Conservation (phyloP, 805 yeast genomes). For the Pachysolen tannophilus region DNA sequence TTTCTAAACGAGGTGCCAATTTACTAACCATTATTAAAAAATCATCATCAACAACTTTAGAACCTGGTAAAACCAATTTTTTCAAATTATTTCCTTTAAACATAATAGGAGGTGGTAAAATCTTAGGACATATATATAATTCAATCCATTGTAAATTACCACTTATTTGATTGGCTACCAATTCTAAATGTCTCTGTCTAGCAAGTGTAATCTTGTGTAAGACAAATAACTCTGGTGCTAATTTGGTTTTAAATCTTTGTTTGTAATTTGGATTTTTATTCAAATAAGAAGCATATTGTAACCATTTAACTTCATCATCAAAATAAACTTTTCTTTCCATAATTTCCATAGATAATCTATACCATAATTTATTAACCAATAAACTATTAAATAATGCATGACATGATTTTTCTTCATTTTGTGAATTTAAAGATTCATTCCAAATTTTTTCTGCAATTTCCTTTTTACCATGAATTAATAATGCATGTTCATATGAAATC, state of each 20-base stretch:
- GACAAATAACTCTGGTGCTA: constrained; percentile 36
- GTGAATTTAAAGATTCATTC: constrained; percentile 13
- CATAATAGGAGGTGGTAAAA: constrained; percentile 47
- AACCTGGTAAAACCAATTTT: constrained; percentile 64
- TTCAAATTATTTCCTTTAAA: constrained; percentile 33
- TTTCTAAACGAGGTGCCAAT: constrained; percentile 49
- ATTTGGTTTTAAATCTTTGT: constrained; percentile 2
- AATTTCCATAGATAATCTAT: constrained; percentile 43
- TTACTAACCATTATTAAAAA: constrained; percentile 44
- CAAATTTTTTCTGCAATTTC: constrained; percentile 37
- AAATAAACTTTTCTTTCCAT: constrained; percentile 52
- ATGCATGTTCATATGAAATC: constrained; percentile 58
- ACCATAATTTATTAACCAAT: constrained; percentile 63
- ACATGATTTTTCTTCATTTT: constrained; percentile 9
- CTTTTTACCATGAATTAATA: constrained; percentile 52
- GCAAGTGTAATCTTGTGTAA: constrained; percentile 57
- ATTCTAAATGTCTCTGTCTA: constrained; percentile 45
- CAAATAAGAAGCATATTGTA: constrained; percentile 23
- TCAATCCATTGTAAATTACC: constrained; percentile 60
- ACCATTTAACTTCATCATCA: constrained; percentile 36
- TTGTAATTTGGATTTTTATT: constrained; percentile 9
- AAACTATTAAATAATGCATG: constrained; percentile 50
- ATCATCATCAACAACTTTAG: constrained; percentile 51
- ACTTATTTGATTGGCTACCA: constrained; percentile 29
- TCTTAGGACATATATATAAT: constrained; percentile 72